Conservation (phyloP, 2,329 filamentous ascomycete species). For the Paraphoma sp. region DNA sequence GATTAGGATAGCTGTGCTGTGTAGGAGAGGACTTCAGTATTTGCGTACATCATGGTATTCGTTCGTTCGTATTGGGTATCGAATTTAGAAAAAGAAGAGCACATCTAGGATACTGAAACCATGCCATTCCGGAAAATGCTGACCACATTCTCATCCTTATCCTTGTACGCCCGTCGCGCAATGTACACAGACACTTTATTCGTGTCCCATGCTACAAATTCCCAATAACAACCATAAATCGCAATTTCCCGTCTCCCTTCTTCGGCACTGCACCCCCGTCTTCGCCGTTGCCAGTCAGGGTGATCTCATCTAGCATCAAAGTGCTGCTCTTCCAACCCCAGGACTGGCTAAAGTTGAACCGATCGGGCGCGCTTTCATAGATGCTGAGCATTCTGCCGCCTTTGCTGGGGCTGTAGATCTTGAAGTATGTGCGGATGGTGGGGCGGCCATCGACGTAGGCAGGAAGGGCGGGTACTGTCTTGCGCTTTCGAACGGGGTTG, state of each 20-base stretch:
- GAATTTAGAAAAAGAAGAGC: too few relatives aligned
- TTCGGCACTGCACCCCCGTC: constrained; percentile 12
- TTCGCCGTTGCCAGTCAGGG: constrained; percentile 26
- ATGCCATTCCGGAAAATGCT: too few relatives aligned
- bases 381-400: constrained; percentile 65
- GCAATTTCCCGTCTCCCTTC: constrained; percentile 56
- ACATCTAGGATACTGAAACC: too few relatives aligned
- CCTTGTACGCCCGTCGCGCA: too few relatives aligned
- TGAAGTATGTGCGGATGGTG: constrained; percentile 67
- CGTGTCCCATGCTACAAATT: constrained; percentile 40
- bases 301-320: constrained; percentile 60
- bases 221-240: constrained; percentile 67
- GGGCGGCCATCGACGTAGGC: constrained; percentile 63
- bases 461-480: constrained; percentile 53
- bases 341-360: constrained; percentile 66
- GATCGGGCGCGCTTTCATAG: constrained; percentile 65
- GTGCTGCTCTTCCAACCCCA: constrained; percentile 69
- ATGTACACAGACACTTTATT: too few relatives aligned
- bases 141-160: too few relatives aligned
- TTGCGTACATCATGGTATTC: too few relatives aligned
- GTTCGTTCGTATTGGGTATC: too few relatives aligned
- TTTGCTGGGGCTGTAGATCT: constrained; percentile 65
- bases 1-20: too few relatives aligned
- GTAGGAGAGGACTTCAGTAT: too few relatives aligned
- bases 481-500: constrained; percentile 27